phyloP scores from a whole-genome alignment of 2,329 filamentous ascomycete genomes.

The Neoscytalidium dimidiatum region DNA sequence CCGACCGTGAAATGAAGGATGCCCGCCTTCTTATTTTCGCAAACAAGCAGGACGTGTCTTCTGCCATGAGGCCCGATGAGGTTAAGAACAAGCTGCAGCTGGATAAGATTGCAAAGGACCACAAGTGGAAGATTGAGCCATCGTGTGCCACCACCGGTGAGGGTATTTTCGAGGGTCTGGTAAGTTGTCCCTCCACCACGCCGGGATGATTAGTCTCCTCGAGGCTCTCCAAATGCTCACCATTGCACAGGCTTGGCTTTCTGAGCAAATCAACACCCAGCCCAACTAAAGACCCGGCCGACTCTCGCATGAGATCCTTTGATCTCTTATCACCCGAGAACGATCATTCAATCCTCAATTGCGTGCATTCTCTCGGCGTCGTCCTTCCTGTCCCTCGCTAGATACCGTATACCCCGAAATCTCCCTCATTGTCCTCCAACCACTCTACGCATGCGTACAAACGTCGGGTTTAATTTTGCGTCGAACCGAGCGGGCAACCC shows the following conservation, averaged over 20 bases:
- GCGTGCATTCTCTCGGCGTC: slow-evolving; percentile 16
- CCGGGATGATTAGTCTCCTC: not conserved
- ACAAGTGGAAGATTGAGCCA: slow-evolving; percentile 57
- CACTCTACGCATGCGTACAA: not conserved
- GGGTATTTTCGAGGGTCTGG: slow-evolving; percentile 55
- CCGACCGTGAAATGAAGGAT: slow-evolving; percentile 98
- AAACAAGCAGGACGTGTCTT: slow-evolving; percentile 98
- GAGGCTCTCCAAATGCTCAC: not conserved
- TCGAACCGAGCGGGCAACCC: not conserved
- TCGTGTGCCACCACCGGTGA: slow-evolving; percentile 56
- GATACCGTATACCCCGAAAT: slow-evolving; percentile 13
- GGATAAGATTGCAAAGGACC: slow-evolving; percentile 53
- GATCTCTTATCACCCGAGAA: slow-evolving; percentile 9
- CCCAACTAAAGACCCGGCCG: slow-evolving; percentile 12
- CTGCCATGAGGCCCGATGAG: slow-evolving; percentile 53
- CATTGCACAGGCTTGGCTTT: slow-evolving; percentile 14
- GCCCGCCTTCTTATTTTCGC: slow-evolving; percentile 96
- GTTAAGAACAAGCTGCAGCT: slow-evolving; percentile 52
- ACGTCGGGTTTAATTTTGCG: not conserved
- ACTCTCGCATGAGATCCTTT: not conserved
- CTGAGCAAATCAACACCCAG: slow-evolving; percentile 20
- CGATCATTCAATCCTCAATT: not conserved
- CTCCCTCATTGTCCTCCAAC: not conserved
- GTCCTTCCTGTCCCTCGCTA: not conserved
- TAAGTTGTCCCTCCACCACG: slow-evolving; percentile 25